Percentiles rank a stretch among this genome's conserved stretches.
Conservation (phyloP, 2,329 filamentous ascomycete species). For the Alternaria tenuissima region DNA sequence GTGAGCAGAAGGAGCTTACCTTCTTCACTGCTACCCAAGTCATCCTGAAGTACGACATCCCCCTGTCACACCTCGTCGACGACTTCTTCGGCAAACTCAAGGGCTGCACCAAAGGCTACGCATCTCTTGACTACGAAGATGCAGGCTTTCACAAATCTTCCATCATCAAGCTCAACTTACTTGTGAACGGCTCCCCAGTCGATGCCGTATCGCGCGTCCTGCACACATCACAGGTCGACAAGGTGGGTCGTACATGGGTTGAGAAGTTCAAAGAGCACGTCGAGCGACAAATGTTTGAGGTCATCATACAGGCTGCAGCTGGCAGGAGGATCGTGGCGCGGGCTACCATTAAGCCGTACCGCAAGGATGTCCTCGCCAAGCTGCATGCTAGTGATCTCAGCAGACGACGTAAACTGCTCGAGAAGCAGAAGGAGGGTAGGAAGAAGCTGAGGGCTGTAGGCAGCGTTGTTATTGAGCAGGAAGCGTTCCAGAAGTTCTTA, state of each 20-base stretch:
- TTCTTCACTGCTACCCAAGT: constrained; percentile 94
- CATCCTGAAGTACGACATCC: constrained; percentile 91
- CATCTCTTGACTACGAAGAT: constrained; percentile 95
- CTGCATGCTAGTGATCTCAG: constrained; percentile 90
- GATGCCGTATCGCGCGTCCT: constrained; percentile 94
- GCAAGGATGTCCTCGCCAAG: constrained; percentile 94
- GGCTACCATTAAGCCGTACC: constrained; percentile 94
- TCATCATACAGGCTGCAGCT: constrained; percentile 90
- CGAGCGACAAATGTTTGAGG: constrained; percentile 95
- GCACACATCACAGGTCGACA: constrained; percentile 80
- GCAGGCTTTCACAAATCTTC: constrained; percentile 82
- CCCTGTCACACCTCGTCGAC: constrained; percentile 88
- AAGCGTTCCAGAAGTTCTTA: constrained; percentile 93
- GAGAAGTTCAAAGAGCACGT: constrained; percentile 97
- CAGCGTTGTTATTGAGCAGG: constrained; percentile 95
- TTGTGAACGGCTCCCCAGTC: constrained; percentile 92
- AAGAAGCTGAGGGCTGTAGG: constrained; percentile 84
- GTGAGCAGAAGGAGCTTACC: constrained; percentile 84
- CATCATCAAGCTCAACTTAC: constrained; percentile 86
- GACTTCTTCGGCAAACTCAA: constrained; percentile 98
- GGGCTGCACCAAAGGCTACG: constrained; percentile 91
- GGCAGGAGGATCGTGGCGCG: constrained; percentile 85
- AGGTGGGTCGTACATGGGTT: constrained; percentile 87
- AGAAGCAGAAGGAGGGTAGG: constrained; percentile 95
- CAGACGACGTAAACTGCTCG: constrained; percentile 82